phyloP scores from a whole-genome alignment of 2,329 filamentous ascomycete genomes.

The Westerdykella aurantiaca region DNA sequence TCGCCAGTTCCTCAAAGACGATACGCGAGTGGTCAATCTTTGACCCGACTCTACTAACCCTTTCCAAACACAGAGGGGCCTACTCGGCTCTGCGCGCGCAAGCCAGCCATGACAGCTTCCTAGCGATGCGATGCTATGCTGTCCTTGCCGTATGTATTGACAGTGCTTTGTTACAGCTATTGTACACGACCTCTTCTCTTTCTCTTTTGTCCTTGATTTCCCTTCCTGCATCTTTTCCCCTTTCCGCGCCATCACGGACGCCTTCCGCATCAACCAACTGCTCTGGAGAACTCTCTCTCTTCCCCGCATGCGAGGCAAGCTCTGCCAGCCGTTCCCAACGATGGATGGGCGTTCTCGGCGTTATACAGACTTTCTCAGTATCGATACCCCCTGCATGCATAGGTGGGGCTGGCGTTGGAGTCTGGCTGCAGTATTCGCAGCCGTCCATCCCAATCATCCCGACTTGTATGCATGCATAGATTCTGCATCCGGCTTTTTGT shows the following conservation, averaged over 20 bases:
- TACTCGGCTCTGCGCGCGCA: neutral
- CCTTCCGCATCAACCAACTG: neutral
- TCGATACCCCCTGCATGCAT: neutral
- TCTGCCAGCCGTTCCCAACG: neutral
- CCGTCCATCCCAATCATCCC: no score
- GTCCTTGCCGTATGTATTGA: neutral
- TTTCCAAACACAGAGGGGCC: no score
- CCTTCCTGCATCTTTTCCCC: neutral
- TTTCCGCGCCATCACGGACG: neutral
- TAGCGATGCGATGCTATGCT: neutral
- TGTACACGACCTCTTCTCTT: neutral
- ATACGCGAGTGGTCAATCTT: slow-evolving; percentile 36
- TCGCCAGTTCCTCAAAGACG: slow-evolving; percentile 38
- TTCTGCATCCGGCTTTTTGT: no score
- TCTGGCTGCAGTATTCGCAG: no score
- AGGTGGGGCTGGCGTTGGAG: neutral
- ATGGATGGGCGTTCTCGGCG: neutral
- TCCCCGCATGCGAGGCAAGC: neutral
- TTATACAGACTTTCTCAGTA: neutral
- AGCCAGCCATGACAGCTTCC: neutral
- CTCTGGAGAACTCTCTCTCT: neutral
- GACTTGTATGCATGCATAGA: no score
- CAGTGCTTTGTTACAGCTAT: neutral
- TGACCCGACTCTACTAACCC: slow-evolving; percentile 7
- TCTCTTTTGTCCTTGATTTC: neutral